Evolutionary conservation across 1,284 basidiomycete genomes (phyloP).

Genomic region (Phellinidium pouzarii): DNA sequence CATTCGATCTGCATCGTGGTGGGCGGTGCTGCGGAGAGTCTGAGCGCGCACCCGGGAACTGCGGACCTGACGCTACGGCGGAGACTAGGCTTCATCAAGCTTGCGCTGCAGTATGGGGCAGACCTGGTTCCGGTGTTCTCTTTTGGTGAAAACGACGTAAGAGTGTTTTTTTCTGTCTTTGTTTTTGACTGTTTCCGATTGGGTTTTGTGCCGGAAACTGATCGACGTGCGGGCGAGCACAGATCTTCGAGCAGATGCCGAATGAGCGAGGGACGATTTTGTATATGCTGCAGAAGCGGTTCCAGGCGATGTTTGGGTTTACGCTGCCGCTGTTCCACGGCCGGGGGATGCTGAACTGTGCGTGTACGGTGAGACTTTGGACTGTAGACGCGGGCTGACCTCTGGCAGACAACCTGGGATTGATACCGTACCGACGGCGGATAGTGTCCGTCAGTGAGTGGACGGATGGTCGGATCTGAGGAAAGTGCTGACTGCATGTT

Average conservation of each 20-base stretch:
- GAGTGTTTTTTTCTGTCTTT: too few species aligned
- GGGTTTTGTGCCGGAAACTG: too few species aligned
- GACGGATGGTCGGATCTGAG: not conserved
- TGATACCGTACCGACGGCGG: slow-evolving; percentile 90
- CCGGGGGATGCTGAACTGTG: slow-evolving; percentile 86
- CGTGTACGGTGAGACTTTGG: slow-evolving; percentile 24
- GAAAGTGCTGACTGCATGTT: not conserved
- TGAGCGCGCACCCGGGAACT: slow-evolving; percentile 91
- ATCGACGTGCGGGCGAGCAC: not conserved
- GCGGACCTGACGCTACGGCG: slow-evolving; percentile 86
- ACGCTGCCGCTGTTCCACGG: slow-evolving; percentile 96
- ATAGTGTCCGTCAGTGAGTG: slow-evolving; percentile 91
- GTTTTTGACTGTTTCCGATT: too few species aligned
- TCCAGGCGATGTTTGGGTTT: slow-evolving; percentile 90
- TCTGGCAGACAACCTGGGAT: slow-evolving; percentile 71
- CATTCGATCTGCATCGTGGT: slow-evolving; percentile 91
- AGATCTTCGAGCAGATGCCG: slow-evolving; percentile 95
- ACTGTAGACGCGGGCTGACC: not conserved
- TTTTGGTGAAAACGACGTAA: slow-evolving; percentile 96
- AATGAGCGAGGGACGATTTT: slow-evolving; percentile 91
- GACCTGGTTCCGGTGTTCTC: slow-evolving; percentile 93
- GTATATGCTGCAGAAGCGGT: slow-evolving; percentile 81
- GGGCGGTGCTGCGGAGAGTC: slow-evolving; percentile 91
- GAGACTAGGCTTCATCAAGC: slow-evolving; percentile 89
- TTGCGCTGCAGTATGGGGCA: slow-evolving; percentile 92